Percentiles rank a stretch among this genome's conserved stretches.
These are phyloP conservation scores for Eutrema heterophyllum DNA, from an alignment of 345 rosid species.

Conservation along the genomic window DNA sequence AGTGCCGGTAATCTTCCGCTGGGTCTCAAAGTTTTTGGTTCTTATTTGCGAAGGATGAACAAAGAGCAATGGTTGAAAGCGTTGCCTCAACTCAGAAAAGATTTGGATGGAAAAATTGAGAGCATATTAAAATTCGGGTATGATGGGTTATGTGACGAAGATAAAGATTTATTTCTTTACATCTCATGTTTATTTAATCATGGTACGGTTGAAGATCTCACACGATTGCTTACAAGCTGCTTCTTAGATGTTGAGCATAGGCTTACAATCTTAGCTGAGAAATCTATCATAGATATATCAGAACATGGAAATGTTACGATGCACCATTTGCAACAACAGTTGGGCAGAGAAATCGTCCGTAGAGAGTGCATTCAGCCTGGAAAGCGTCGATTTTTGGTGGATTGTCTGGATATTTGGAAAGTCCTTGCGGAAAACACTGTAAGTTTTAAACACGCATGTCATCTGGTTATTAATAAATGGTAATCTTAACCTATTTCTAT, in stretches of 20 bases:
- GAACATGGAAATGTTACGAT: background rate
- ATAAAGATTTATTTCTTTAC: conserved; percentile 19
- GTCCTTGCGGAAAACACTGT: conserved; percentile 9
- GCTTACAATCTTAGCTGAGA: background rate
- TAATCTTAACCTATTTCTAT: background rate
- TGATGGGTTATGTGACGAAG: conserved; percentile 9
- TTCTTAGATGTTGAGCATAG: background rate
- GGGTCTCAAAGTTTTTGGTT: conserved; percentile 27
- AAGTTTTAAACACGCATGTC: background rate
- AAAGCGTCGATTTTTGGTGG: conserved; percentile 8
- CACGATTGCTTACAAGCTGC: background rate
- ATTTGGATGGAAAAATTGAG: background rate
- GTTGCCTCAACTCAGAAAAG: background rate
- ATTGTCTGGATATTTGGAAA: background rate
- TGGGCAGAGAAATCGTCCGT: conserved; percentile 23
- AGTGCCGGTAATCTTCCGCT: conserved; percentile 23
- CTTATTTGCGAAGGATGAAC: background rate
- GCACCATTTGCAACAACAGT: conserved; percentile 19
- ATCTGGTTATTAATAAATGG: background rate
- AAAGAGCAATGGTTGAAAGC: conserved; percentile 6
- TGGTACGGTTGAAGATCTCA: background rate
- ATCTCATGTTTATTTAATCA: conserved; percentile 27
- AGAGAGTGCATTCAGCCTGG: background rate
- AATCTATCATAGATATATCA: conserved; percentile 11
- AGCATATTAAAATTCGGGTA: conserved; percentile 11